phyloP scores from a whole-genome alignment of 192 early-diverging fungal genomes.

The Coemansia sp. region DNA sequence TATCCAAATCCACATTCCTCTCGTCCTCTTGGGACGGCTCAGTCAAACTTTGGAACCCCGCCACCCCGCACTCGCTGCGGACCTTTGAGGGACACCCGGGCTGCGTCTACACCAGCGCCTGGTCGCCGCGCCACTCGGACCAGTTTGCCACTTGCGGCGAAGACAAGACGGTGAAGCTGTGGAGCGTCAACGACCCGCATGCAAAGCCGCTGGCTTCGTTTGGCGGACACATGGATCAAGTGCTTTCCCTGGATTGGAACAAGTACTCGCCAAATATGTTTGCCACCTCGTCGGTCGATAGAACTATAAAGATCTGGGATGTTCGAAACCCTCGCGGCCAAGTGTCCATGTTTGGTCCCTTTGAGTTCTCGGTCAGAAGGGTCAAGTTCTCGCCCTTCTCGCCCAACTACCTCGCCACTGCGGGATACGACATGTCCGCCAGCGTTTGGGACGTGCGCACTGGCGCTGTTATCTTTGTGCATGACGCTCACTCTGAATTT shows the following conservation, averaged over 20 bases:
- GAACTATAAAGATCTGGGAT: slow-evolving; percentile 92
- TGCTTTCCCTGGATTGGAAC: slow-evolving; percentile 96
- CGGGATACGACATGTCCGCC: slow-evolving; percentile 96
- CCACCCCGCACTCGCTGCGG: slow-evolving; percentile 69
- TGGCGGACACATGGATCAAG: slow-evolving; percentile 83
- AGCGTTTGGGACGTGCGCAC: slow-evolving; percentile 83
- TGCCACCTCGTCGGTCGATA: slow-evolving; percentile 91
- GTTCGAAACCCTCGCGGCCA: slow-evolving; percentile 75
- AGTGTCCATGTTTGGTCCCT: slow-evolving; percentile 75
- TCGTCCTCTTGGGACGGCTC: slow-evolving; percentile 96
- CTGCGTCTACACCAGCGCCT: slow-evolving; percentile 90
- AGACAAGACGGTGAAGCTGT: slow-evolving; percentile 89
- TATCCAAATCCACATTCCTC: slow-evolving; percentile 85
- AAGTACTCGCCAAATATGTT: slow-evolving; percentile 87
- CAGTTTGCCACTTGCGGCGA: slow-evolving; percentile 90
- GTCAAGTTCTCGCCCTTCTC: slow-evolving; percentile 94
- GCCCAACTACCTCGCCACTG: slow-evolving; percentile 78
- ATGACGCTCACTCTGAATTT: slow-evolving; percentile 94
- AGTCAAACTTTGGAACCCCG: slow-evolving; percentile 96
- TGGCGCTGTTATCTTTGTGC: slow-evolving; percentile 63
- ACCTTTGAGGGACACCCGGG: slow-evolving; percentile 91
- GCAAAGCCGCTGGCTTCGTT: slow-evolving; percentile 64
- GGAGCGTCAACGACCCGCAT: slow-evolving; percentile 80
- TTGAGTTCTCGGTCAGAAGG: slow-evolving; percentile 91
- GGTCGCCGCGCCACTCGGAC: slow-evolving; percentile 79